Evolutionary conservation across 73 alveolate species (phyloP).

Genomic region (Paramecium pentaurelia): DNA sequence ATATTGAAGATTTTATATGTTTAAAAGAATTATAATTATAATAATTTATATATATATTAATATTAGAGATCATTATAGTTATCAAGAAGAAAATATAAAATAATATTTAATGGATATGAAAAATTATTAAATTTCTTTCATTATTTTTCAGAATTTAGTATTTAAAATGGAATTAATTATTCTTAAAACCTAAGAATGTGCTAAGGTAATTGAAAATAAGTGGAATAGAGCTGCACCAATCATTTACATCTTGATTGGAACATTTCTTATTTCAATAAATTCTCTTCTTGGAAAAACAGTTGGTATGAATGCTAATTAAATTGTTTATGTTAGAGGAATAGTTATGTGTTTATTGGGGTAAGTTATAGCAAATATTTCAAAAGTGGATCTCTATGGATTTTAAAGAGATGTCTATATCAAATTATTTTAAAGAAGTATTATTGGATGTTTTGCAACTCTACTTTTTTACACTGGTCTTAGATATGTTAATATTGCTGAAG

Average conservation of each 20-base stretch:
- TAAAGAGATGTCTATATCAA: background rate
- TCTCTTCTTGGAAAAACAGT: background rate
- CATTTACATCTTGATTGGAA: background rate
- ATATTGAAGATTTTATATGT: too few relatives aligned
- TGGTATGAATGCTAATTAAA: background rate
- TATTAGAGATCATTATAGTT: too few relatives aligned
- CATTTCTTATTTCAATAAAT: background rate
- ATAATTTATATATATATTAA: too few relatives aligned
- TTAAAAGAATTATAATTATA: background rate
- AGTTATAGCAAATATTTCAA: background rate
- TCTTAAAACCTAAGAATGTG: background rate
- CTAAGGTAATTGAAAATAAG: background rate
- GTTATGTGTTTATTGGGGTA: background rate
- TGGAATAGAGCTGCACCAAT: background rate
- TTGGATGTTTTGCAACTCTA: conserved; percentile 3
- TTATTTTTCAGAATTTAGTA: background rate
- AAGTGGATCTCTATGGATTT: background rate
- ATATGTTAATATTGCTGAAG: background rate
- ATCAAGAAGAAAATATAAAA: background rate
- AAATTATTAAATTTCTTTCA: background rate
- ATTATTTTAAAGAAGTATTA: background rate
- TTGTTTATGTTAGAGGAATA: background rate
- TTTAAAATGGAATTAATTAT: background rate
- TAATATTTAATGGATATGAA: background rate
- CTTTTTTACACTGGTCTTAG: background rate